These are phyloP conservation scores for Carex pumila DNA, from an alignment of 176 grass and related monocot species.

Conservation along the genomic window DNA sequence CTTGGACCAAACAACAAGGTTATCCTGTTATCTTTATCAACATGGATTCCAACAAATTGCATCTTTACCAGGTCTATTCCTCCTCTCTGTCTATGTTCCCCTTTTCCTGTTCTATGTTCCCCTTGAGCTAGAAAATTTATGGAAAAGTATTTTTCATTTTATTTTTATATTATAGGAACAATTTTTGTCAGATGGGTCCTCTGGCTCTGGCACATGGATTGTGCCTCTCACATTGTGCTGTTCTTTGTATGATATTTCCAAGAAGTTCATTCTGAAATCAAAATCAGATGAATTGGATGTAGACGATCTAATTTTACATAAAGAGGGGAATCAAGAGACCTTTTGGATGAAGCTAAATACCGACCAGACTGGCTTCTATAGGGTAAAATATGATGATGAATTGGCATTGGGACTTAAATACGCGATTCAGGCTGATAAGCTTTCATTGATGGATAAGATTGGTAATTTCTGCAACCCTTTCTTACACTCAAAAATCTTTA, in stretches of 20 bases:
- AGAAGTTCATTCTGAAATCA: constrained; percentile 49
- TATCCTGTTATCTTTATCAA: constrained; percentile 71
- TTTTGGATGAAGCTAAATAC: constrained; percentile 87
- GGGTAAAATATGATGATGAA: constrained; percentile 73
- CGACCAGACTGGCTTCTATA: constrained; percentile 82
- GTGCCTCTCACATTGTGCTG: constrained; percentile 56
- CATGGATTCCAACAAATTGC: constrained; percentile 41
- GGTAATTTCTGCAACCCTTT: constrained; percentile 32
- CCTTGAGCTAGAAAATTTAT: not conserved
- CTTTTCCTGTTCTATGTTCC: not conserved
- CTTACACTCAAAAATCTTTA: not conserved
- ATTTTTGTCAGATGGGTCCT: constrained; percentile 72
- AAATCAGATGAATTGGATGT: constrained; percentile 56
- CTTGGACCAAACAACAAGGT: constrained; percentile 92
- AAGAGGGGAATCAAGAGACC: constrained; percentile 24
- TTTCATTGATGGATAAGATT: constrained; percentile 73
- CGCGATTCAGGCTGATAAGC: constrained; percentile 55
- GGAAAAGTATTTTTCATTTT: not conserved
- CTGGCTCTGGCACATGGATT: constrained; percentile 60
- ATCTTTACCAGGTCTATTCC: constrained; percentile 64
- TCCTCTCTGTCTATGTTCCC: not conserved
- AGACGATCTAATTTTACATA: constrained; percentile 28
- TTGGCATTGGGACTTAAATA: constrained; percentile 58
- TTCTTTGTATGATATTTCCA: constrained; percentile 44
- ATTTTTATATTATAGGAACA: constrained; percentile 40